A percentile compares a stretch with the other conserved stretches of the same genome.
Evolutionary conservation across 176 grass and related monocot species (phyloP).

Genomic region (Puya raimondii): DNA sequence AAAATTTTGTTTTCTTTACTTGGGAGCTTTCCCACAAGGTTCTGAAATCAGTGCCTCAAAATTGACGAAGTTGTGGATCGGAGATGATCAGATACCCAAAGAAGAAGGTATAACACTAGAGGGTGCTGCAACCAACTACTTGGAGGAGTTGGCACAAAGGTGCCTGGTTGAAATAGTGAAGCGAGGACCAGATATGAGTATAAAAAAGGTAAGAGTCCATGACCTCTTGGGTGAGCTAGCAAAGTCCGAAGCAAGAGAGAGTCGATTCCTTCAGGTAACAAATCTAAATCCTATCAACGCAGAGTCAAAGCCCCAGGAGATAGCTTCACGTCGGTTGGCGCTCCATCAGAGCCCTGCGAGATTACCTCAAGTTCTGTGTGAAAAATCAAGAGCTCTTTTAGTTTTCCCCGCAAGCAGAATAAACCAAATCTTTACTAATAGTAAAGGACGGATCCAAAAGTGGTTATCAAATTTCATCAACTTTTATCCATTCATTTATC

Average conservation of each 20-base stretch:
- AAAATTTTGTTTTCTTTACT: slow-evolving; percentile 5
- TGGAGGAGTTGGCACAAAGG: background rate
- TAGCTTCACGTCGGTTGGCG: background rate
- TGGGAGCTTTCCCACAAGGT: background rate
- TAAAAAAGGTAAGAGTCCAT: background rate
- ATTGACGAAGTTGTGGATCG: background rate
- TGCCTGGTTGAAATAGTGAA: background rate
- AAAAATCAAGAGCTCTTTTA: background rate
- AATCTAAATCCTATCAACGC: background rate
- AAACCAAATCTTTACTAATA: background rate
- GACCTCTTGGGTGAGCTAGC: background rate
- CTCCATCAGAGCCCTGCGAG: background rate
- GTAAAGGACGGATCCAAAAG: background rate
- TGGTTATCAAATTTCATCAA: background rate
- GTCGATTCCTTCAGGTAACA: background rate
- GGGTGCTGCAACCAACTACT: background rate
- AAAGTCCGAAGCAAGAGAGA: background rate
- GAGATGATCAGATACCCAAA: background rate
- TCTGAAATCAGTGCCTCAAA: background rate
- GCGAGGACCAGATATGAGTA: background rate
- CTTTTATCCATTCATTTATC: background rate
- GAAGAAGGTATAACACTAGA: background rate
- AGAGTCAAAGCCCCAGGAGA: background rate
- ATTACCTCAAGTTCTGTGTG: background rate
- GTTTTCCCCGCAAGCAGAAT: background rate